Conservation (phyloP, 306 rosid species). For the Quercus parvula region DNA sequence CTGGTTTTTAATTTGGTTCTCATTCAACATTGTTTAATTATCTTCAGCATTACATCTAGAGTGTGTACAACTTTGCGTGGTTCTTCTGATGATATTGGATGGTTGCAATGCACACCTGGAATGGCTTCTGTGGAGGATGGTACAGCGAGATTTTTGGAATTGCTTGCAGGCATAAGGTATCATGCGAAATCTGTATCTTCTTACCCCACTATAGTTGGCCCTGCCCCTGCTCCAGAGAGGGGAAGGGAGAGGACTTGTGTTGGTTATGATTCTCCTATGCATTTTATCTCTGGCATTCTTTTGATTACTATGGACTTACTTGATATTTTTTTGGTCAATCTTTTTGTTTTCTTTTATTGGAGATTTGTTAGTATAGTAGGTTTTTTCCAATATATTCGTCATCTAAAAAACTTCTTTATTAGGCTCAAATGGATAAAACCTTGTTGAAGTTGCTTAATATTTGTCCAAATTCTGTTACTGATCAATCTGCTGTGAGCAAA, state of each 20-base stretch:
- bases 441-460: background rate
- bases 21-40: background rate
- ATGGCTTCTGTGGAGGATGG: conserved; percentile 78
- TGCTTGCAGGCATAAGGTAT: conserved; percentile 71
- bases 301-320: background rate
- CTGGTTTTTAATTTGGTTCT: conserved; percentile 7
- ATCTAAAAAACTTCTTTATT: no score
- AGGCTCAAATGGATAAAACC: background rate
- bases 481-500: background rate
- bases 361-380: background rate
- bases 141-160: conserved; percentile 70
- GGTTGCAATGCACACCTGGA: conserved; percentile 68
- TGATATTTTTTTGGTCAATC: background rate
- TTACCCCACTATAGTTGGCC: background rate
- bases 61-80: conserved; percentile 59
- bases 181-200: background rate
- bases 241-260: no score
- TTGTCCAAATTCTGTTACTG: background rate
- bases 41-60: conserved; percentile 51
- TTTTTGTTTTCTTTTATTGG: conserved; percentile 1
- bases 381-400: no score
- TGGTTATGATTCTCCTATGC: background rate
- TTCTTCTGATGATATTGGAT: conserved; percentile 79
- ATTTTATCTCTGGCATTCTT: background rate
- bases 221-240: no score